Conservation (phyloP, 2,329 filamentous ascomycete genomes). For the Scedosporium apiospermum region DNA sequence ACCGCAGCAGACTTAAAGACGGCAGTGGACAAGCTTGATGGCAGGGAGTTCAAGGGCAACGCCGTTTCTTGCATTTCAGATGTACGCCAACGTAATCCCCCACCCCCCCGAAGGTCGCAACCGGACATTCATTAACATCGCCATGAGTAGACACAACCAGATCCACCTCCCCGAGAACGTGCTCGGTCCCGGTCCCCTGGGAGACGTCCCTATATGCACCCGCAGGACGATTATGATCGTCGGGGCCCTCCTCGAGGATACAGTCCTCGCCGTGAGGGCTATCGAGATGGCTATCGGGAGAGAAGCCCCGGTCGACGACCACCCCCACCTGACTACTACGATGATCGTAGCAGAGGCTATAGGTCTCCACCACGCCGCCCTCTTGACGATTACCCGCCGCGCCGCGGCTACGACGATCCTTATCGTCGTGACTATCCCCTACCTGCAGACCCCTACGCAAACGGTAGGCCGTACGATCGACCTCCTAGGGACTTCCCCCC, state of each 20-base stretch:
- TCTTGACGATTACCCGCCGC: conserved; percentile 65
- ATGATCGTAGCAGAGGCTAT: conserved; percentile 65
- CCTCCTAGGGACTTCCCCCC: conserved; percentile 41
- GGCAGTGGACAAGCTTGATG: conserved; percentile 91
- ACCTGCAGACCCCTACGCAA: conserved; percentile 50
- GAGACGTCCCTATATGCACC: conserved; percentile 55
- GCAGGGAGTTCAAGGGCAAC: conserved; percentile 84
- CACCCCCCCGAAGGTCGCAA: conserved; percentile 13
- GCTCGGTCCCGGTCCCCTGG: conserved; percentile 72
- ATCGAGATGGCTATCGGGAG: conserved; percentile 73
- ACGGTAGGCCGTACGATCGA: conserved; percentile 47
- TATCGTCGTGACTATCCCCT: conserved; percentile 63
- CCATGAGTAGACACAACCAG: conserved; percentile 60
- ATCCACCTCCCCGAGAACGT: conserved; percentile 57
- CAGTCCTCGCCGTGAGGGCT: conserved; percentile 62
- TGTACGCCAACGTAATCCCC: conserved; percentile 44
- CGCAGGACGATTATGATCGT: conserved; percentile 73
- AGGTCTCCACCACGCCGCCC: conserved; percentile 72
- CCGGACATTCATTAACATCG: conserved; percentile 1
- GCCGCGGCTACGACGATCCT: conserved; percentile 65
- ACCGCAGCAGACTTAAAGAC: conserved; percentile 80
- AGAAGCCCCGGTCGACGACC: conserved; percentile 61
- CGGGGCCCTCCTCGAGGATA: conserved; percentile 70
- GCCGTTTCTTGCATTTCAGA: conserved; percentile 80
- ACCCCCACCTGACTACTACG: conserved; percentile 59